Evolutionary conservation across 1,139 yeast genomes (phyloP), one percentile per base, ranked within the genome.

Genomic region (Cylindricascospora bacillispora): DNA sequence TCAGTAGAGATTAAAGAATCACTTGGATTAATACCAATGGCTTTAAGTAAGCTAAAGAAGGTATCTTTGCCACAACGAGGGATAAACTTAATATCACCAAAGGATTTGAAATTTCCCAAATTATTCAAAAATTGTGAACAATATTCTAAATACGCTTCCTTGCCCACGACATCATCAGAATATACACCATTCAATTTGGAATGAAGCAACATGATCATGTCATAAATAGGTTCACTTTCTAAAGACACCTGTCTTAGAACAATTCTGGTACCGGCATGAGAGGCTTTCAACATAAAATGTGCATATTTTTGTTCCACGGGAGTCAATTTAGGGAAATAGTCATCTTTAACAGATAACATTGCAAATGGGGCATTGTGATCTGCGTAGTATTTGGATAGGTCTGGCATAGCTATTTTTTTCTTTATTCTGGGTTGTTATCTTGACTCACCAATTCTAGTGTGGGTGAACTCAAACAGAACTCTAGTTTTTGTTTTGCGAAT

Each of bases 81-180:
- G 40, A 83, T 64, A 49, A 82, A 82, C 56, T 83, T 83, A 41
- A 70, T 71, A 56, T 83, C 94, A 38, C 95, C 95, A 56, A 83
- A 83, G 1, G 92, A 77, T 58, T 81, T 82, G 63, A 72, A 83
- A 54, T 83, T 83, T 39, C 95, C 95, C 49, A 78, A 63, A 54
- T 83, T 83, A 30, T 77, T 64, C 45, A 83, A 61, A 48, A 83
- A 77, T 56, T 81, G 93, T 18, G 86, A 70, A 6, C 83, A 73
- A 45, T 81, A 83, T 49, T 81, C 92, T 51, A 82, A 59, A 52
- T 78, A 80, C 13, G 56, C 53, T 17, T 56, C 60, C 13, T 24
- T 27, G n/a, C 23, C 21, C 31, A 19, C 11, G 6, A 53, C 52
- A n/a, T 59, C 56, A 15, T 60, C 52, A 11, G 40, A 47, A 49